phyloP scores from a whole-genome alignment of 345 rosid genomes.

The Gossypium sturtianum region DNA sequence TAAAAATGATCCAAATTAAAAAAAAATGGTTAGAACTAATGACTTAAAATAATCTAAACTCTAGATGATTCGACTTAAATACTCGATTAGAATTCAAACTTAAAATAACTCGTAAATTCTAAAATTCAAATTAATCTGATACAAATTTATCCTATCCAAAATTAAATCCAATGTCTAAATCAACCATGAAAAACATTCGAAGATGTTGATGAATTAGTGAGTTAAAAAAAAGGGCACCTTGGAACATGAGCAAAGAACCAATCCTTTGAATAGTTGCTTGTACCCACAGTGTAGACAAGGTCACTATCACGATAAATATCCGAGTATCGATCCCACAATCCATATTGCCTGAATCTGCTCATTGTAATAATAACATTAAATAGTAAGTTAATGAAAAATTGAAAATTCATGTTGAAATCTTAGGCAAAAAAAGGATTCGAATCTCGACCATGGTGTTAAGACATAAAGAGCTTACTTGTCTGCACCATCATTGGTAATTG shows the following conservation, averaged over 20 bases:
- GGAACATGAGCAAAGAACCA: slow-evolving; percentile 86
- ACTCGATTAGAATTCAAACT: no score
- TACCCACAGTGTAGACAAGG: slow-evolving; percentile 42
- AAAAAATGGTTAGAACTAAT: no score
- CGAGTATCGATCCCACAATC: slow-evolving; percentile 64
- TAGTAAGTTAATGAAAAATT: not conserved
- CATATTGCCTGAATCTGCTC: slow-evolving; percentile 70
- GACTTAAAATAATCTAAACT: no score
- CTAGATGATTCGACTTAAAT: no score
- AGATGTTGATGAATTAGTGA: not conserved
- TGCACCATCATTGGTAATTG: slow-evolving; percentile 16
- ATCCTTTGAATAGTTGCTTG: slow-evolving; percentile 37
- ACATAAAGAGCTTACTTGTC: slow-evolving; percentile 32
- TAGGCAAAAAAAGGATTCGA: not conserved
- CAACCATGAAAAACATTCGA: not conserved
- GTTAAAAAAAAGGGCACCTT: slow-evolving; percentile 31
- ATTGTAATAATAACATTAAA: not conserved
- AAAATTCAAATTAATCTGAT: no score
- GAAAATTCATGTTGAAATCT: not conserved
- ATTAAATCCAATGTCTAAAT: no score
- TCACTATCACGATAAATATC: slow-evolving; percentile 48
- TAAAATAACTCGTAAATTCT: no score
- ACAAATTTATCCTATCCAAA: no score
- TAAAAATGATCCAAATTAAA: no score
- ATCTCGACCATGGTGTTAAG: not conserved